Base-by-base conservation (phyloP, 2,329 filamentous ascomycete species). In the Exophiala oligosperma region DNA sequence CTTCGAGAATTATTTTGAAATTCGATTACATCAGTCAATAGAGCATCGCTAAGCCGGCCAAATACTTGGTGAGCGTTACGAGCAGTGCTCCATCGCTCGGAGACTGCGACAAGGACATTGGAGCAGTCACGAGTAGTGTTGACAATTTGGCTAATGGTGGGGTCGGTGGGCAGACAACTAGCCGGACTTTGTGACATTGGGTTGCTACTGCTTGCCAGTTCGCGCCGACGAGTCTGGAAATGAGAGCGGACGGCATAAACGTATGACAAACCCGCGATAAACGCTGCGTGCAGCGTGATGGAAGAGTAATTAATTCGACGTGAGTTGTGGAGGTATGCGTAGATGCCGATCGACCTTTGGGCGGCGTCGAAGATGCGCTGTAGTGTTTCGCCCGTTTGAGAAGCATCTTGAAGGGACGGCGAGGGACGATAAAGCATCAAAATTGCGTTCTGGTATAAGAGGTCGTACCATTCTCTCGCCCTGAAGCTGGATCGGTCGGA, bases 201-300 rank as follows among this genome's bases (percentile, higher is more conserved):
- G 26, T 47, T 63, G 2, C 53, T 49, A 17, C 43, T 43, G 47
- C 7, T 54, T 41, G 2, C 53, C 49, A 49, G 12, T 11, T 49
- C 32, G 7, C 62, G 54, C 26, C 70, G 63, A 2, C 66, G 57
- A 8, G 68, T 69, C 23, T 73, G 73, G 32, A 78, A 72, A 52
- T 78, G 76, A 1, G 73, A 70, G 0, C 74, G 69, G 0, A 77
- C 58, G 0, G 75, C 74, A 40, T 79, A 79, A 2, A 79, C 72
- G 49, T 77, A 79, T 0, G 75, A 75, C 0, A 78, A 59, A 0
- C 78, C 78, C 0, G 77, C 77, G 56, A 79, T 73, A 63, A 81
- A 81, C 1, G 80, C 72, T 0, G 76, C 71, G 50, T 81, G 79
- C 56, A 81, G 71, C 0, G 78, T 79, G 26, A 81, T 75, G 77